Conservation (phyloP, 2,329 filamentous ascomycete species). For the Acrodontium crateriforme region DNA sequence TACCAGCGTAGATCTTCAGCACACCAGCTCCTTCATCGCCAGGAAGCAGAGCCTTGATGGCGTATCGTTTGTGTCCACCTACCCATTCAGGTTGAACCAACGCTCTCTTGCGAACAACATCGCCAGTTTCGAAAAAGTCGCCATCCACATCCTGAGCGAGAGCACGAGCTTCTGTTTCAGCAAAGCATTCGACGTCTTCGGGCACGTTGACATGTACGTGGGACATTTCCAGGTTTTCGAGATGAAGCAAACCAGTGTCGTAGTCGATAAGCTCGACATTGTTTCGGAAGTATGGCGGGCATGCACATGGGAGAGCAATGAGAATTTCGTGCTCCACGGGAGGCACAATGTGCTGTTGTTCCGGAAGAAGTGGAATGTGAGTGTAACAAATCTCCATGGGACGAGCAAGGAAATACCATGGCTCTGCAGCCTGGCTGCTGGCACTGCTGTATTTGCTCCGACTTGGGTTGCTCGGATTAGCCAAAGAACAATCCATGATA, state of each 20-base stretch:
- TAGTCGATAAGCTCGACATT: constrained; percentile 70
- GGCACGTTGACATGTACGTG: constrained; percentile 83
- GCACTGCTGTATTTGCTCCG: constrained; percentile 63
- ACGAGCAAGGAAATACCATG: constrained; percentile 85
- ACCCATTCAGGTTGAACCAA: constrained; percentile 88
- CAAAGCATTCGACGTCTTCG: constrained; percentile 76
- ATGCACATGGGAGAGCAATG: constrained; percentile 72
- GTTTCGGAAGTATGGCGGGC: constrained; percentile 78
- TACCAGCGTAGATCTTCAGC: constrained; percentile 85
- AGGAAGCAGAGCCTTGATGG: constrained; percentile 80
- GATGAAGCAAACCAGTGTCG: constrained; percentile 70
- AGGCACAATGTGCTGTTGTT: constrained; percentile 87
- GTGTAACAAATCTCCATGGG: constrained; percentile 91
- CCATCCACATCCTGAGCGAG: constrained; percentile 76
- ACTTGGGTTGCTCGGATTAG: constrained; percentile 77
- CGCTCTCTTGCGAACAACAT: constrained; percentile 70
- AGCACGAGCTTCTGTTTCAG: constrained; percentile 76
- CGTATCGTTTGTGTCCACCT: constrained; percentile 75
- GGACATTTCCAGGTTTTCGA: constrained; percentile 87
- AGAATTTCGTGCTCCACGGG: constrained; percentile 74
- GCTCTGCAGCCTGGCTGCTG: constrained; percentile 57
- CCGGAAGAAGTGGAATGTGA: constrained; percentile 74
- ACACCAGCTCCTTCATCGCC: constrained; percentile 81
- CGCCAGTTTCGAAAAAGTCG: constrained; percentile 85
- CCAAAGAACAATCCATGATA: constrained; percentile 85